A percentile compares a stretch with the other conserved stretches of the same genome.
These are phyloP conservation scores for Colletotrichum siamense DNA, from an alignment of 2,329 filamentous ascomycete species.

Conservation along the genomic window DNA sequence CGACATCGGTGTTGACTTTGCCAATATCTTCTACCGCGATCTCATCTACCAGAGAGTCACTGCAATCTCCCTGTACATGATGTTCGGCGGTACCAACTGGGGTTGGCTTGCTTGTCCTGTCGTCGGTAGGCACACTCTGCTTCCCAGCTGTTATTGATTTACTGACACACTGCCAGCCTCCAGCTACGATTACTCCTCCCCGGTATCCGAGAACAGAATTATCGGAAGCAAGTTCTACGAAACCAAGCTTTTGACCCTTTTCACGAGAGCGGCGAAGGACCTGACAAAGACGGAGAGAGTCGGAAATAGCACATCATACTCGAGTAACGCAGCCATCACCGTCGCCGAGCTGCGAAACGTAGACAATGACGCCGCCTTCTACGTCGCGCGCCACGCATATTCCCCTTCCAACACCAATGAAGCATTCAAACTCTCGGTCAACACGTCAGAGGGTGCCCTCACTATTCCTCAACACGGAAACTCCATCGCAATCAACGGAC, in stretches of 20 bases:
- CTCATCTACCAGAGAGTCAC: conserved; percentile 65
- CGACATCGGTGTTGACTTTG: conserved; percentile 63
- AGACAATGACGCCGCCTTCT: conserved; percentile 62
- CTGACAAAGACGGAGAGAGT: conserved; percentile 59
- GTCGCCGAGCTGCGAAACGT: conserved; percentile 64
- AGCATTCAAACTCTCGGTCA: conserved; percentile 58
- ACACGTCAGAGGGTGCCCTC: conserved; percentile 59
- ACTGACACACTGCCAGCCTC: conserved; percentile 39
- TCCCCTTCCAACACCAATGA: conserved; percentile 57
- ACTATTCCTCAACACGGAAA: conserved; percentile 57
- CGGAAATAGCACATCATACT: conserved; percentile 49
- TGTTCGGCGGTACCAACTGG: conserved; percentile 70
- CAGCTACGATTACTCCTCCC: conserved; percentile 69
- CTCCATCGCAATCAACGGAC: conserved; percentile 60
- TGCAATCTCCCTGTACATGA: conserved; percentile 68
- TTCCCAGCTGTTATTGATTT: neutral
- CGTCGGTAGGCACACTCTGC: conserved; percentile 33
- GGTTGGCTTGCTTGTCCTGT: conserved; percentile 62
- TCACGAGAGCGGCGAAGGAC: conserved; percentile 62
- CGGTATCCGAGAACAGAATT: conserved; percentile 62
- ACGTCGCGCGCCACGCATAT: conserved; percentile 60
- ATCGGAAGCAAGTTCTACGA: conserved; percentile 67
- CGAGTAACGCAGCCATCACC: conserved; percentile 56
- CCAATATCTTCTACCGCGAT: conserved; percentile 68
- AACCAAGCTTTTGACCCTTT: conserved; percentile 65